Percentiles rank a stretch among this genome's conserved stretches.
phyloP scores from a whole-genome alignment of 75 land plant species.

The Larix kaempferi region DNA sequence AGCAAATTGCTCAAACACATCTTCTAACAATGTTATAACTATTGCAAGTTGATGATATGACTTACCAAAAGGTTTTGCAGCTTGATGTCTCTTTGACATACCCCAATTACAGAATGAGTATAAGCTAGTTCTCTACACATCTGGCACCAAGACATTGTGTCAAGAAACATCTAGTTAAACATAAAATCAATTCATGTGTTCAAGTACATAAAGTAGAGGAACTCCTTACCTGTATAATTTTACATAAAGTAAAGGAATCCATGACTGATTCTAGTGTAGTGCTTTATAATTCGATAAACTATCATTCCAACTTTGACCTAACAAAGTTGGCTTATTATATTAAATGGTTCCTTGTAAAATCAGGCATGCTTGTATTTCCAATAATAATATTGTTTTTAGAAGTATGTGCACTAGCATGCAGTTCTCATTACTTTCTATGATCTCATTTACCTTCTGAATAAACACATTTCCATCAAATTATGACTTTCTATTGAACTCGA shows the following conservation, averaged over 20 bases:
- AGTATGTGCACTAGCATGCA: no score
- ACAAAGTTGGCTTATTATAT: no score
- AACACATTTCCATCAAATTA: no score
- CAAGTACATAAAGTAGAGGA: not conserved
- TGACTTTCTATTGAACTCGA: no score
- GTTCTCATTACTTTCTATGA: no score
- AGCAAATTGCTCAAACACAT: not conserved
- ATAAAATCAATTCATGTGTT: not conserved
- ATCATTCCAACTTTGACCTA: slow-evolving; percentile 6
- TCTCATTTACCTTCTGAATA: no score
- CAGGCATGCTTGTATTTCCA: no score
- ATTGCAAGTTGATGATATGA: not conserved
- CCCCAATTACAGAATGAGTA: slow-evolving; percentile 64
- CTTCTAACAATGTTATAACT: not conserved
- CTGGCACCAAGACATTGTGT: slow-evolving; percentile 31
- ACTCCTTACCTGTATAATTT: slow-evolving; percentile 68
- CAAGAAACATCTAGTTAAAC: not conserved
- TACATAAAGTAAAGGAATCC: slow-evolving; percentile 84
- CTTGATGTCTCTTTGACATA: slow-evolving; percentile 93
- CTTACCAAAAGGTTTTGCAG: slow-evolving; percentile 94
- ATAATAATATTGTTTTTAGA: no score
- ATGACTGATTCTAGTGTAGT: slow-evolving; percentile 73
- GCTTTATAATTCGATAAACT: slow-evolving; percentile 68
- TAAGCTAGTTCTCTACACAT: slow-evolving; percentile 92
- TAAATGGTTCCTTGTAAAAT: no score